Conservation (phyloP, 2,329 filamentous ascomycete species). For the Aureobasidium sp. region DNA sequence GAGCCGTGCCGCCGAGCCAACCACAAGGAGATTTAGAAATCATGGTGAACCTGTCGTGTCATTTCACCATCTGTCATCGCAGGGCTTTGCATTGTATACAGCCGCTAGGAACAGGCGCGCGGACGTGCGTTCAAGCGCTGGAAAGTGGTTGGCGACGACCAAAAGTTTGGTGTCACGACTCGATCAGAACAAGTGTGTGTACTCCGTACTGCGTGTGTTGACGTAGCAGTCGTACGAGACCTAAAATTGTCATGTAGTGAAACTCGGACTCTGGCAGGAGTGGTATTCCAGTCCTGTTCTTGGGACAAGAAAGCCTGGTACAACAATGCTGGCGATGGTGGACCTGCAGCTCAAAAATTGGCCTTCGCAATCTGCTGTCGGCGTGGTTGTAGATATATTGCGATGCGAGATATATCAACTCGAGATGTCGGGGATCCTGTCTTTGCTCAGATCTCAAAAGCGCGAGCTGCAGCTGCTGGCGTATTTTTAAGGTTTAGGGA, state of each 20-base stretch:
- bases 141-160: neutral
- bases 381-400: neutral
- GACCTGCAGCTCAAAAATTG: no score
- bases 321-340: no score
- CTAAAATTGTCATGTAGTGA: conserved; percentile 13
- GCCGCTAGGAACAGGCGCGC: conserved; percentile 2
- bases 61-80: neutral
- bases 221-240: conserved; percentile 12
- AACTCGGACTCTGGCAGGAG: conserved; percentile 7
- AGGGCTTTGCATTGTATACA: neutral
- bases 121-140: neutral
- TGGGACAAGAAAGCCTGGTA: neutral
- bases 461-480: neutral
- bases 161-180: neutral
- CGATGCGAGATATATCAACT: neutral
- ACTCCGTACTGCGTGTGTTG: conserved; percentile 3
- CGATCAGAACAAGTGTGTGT: neutral
- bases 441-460: neutral
- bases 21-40: neutral
- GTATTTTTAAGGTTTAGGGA: neutral
- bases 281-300: neutral
- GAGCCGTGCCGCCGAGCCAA: conserved; percentile 2
- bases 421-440: neutral
- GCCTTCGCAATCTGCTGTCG: neutral
- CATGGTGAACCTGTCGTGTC: conserved; percentile 1